Evolutionary conservation across 192 early-diverging fungal species (phyloP).

Genomic region (Phycomyces nitens): DNA sequence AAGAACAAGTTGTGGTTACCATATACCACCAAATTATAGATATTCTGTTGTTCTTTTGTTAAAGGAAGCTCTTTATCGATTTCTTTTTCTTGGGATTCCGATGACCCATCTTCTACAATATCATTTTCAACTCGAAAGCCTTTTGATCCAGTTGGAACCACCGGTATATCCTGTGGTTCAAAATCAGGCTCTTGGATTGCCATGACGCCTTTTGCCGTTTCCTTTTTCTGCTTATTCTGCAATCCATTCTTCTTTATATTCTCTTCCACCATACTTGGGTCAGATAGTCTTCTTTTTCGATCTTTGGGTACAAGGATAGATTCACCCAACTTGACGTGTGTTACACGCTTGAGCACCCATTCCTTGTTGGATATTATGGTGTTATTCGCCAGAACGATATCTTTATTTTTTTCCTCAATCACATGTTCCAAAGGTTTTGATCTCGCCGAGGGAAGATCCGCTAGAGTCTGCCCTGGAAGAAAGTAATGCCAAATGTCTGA

Average conservation of each 20-base stretch:
- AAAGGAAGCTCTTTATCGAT: conserved; percentile 4
- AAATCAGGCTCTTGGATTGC: background rate
- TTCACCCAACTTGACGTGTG: no score
- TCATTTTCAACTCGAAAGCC: background rate
- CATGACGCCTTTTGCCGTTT: background rate
- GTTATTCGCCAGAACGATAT: no score
- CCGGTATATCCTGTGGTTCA: background rate
- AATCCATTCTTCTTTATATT: background rate
- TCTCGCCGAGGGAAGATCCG: no score
- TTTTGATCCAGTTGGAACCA: background rate
- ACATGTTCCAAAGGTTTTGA: no score
- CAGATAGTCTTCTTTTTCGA: no score
- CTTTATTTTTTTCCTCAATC: no score
- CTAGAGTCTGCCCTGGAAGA: no score
- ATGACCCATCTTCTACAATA: background rate
- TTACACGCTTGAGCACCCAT: no score
- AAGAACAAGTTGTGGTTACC: conserved; percentile 59
- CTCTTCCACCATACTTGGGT: no score
- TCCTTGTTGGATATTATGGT: no score
- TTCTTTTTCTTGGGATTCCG: background rate
- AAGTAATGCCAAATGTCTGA: no score
- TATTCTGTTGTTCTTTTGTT: conserved; percentile 53
- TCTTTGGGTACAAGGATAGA: no score
- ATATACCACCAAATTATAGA: conserved; percentile 55
- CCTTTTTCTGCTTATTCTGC: background rate